These are phyloP conservation scores for Aaosphaeria pasadenensis DNA, from an alignment of 2,329 filamentous ascomycete genomes.

Conservation along the genomic window DNA sequence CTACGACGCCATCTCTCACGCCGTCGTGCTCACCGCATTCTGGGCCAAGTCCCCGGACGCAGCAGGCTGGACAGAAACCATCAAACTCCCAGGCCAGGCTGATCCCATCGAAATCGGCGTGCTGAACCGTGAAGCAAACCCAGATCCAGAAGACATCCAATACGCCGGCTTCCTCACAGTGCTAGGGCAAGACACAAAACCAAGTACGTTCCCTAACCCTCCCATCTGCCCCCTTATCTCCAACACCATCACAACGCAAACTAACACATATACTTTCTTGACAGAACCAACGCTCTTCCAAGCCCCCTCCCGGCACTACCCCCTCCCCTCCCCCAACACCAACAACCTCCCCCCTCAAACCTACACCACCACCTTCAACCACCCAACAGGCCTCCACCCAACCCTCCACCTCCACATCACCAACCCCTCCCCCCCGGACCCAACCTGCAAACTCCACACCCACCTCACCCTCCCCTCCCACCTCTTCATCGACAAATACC, in stretches of 20 bases:
- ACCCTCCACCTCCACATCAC: conserved; percentile 68
- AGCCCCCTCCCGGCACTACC: conserved; percentile 76
- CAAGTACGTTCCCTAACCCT: conserved; percentile 46
- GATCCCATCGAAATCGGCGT: conserved; percentile 78
- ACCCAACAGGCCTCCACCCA: conserved; percentile 80
- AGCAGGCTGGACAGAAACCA: conserved; percentile 47
- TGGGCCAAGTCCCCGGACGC: conserved; percentile 48
- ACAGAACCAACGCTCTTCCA: conserved; percentile 74
- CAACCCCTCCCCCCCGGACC: conserved; percentile 44
- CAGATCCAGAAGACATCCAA: conserved; percentile 70
- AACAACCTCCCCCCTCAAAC: conserved; percentile 49
- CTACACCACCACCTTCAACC: conserved; percentile 64
- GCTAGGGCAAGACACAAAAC: conserved; percentile 68
- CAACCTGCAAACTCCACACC: conserved; percentile 67
- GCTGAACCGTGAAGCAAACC: conserved; percentile 62
- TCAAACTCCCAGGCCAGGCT: conserved; percentile 26
- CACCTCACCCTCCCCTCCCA: conserved; percentile 79
- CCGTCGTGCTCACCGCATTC: conserved; percentile 62
- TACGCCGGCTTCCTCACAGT: conserved; percentile 77
- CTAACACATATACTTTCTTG: too few species aligned
- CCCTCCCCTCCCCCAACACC: conserved; percentile 33
- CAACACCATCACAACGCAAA: conserved; percentile 4
- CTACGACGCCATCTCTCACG: conserved; percentile 66
- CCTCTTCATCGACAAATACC: conserved; percentile 85
- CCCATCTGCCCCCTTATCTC: background rate